phyloP scores from a whole-genome alignment of 2,329 filamentous ascomycete species.

The Diaporthe citriasiana region DNA sequence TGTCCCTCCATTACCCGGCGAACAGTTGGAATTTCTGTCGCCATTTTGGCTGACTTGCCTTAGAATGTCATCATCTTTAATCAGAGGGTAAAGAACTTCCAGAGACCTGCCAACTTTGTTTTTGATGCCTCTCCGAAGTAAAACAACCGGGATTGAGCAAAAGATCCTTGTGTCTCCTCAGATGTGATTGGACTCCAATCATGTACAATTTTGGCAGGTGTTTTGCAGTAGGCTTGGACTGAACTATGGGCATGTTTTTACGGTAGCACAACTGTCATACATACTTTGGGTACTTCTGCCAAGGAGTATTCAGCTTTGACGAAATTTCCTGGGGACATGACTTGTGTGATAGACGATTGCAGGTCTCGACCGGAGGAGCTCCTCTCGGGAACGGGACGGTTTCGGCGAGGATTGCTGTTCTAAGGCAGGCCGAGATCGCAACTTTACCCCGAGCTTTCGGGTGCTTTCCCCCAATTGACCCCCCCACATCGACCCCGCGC shows the following conservation, averaged over 20 bases:
- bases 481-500: slow-evolving; percentile 34
- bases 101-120: neutral
- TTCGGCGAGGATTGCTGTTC: slow-evolving; percentile 28
- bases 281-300: too few relatives aligned
- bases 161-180: neutral
- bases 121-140: neutral
- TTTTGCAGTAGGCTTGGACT: neutral
- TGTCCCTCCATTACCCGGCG: too few relatives aligned
- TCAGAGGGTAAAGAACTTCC: slow-evolving; percentile 6
- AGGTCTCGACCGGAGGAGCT: neutral
- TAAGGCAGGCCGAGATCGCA: slow-evolving; percentile 22
- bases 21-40: fast-evolving
- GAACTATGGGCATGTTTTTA: neutral
- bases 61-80: slow-evolving; percentile 32
- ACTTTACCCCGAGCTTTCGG: neutral
- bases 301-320: too few relatives aligned
- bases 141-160: neutral
- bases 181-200: neutral
- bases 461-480: slow-evolving; percentile 4
- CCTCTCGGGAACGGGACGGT: neutral
- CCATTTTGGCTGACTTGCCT: neutral
- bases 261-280: too few relatives aligned
- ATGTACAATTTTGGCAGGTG: neutral
- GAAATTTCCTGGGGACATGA: too few relatives aligned
- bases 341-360: neutral